Percentiles rank a stretch among this genome's conserved stretches.
These are phyloP conservation scores for Euclidium syriacum DNA, from an alignment of 345 rosid species.

Conservation along the genomic window DNA sequence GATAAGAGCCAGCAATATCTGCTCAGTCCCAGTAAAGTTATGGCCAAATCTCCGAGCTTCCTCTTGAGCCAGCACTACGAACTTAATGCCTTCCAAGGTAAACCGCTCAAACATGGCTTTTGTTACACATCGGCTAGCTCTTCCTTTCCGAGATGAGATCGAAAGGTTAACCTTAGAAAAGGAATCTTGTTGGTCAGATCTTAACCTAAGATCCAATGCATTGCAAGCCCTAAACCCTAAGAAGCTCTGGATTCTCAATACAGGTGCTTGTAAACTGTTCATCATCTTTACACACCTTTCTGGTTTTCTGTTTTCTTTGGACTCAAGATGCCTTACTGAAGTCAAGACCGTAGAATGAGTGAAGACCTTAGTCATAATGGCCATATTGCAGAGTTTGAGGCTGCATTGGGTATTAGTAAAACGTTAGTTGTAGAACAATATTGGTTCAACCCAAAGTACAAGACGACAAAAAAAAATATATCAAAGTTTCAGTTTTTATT, in stretches of 20 bases:
- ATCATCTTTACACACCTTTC: conserved; percentile 38
- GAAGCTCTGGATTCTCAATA: conserved; percentile 39
- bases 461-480: no score
- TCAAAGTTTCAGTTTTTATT: no score
- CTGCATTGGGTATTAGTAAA: conserved; percentile 30
- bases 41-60: conserved; percentile 82
- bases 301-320: conserved; percentile 38
- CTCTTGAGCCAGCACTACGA: conserved; percentile 81
- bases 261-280: conserved; percentile 26
- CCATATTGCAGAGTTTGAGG: conserved; percentile 35
- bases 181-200: conserved; percentile 39
- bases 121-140: conserved; percentile 35
- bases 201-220: conserved; percentile 34
- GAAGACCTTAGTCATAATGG: conserved; percentile 54
- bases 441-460: no score
- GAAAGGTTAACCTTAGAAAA: conserved; percentile 40
- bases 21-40: conserved; percentile 81
- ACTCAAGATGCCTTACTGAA: conserved; percentile 32
- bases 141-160: conserved; percentile 38
- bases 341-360: conserved; percentile 51
- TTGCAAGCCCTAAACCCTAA: conserved; percentile 45
- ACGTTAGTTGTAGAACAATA: background rate
- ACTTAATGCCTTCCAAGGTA: conserved; percentile 76
- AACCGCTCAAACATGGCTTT: conserved; percentile 82
- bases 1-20: conserved; percentile 66